A percentile compares a stretch with the other conserved stretches of the same genome.
Evolutionary conservation across 352 stramenopile species (phyloP).

Genomic region (Globisporangium viniferum): DNA sequence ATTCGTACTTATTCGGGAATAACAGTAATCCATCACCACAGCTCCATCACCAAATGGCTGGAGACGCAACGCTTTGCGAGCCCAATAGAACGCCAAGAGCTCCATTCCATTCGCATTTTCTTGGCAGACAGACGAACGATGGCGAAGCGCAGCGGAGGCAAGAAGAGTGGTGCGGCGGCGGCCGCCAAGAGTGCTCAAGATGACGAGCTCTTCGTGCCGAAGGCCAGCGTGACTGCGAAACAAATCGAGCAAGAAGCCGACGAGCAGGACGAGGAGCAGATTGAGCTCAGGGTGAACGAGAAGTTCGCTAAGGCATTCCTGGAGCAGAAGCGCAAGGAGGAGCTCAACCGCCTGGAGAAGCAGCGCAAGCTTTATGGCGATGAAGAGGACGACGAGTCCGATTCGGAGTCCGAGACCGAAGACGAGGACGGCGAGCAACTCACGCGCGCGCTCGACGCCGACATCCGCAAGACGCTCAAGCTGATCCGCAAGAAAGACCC

Average conservation of each 20-base stretch:
- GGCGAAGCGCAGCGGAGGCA: slow-evolving; percentile 16
- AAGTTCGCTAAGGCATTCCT: slow-evolving; percentile 75
- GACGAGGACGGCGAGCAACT: slow-evolving; percentile 84
- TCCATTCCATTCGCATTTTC: slow-evolving; percentile 4
- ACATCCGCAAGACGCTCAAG: slow-evolving; percentile 84
- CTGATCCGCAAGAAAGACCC: slow-evolving; percentile 91
- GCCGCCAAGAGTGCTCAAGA: slow-evolving; percentile 4
- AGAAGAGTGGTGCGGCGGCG: slow-evolving; percentile 5
- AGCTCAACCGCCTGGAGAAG: slow-evolving; percentile 56
- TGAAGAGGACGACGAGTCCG: slow-evolving; percentile 43
- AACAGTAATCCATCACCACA: background rate
- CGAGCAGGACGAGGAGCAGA: slow-evolving; percentile 18
- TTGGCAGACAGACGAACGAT: background rate
- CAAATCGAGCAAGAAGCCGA: slow-evolving; percentile 3
- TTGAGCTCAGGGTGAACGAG: slow-evolving; percentile 72
- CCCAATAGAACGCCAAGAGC: background rate
- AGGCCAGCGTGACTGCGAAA: slow-evolving; percentile 17
- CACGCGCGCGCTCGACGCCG: slow-evolving; percentile 61
- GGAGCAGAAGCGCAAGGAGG: slow-evolving; percentile 78
- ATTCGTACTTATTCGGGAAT: background rate
- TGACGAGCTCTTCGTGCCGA: slow-evolving; percentile 38
- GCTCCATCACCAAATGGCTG: slow-evolving; percentile 8
- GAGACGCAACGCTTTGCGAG: slow-evolving; percentile 5
- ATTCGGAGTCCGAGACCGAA: slow-evolving; percentile 79
- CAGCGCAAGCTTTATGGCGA: slow-evolving; percentile 30